These are phyloP conservation scores for Juglanconis juglandina DNA, from an alignment of 2,329 filamentous ascomycete species.

Conservation along the genomic window DNA sequence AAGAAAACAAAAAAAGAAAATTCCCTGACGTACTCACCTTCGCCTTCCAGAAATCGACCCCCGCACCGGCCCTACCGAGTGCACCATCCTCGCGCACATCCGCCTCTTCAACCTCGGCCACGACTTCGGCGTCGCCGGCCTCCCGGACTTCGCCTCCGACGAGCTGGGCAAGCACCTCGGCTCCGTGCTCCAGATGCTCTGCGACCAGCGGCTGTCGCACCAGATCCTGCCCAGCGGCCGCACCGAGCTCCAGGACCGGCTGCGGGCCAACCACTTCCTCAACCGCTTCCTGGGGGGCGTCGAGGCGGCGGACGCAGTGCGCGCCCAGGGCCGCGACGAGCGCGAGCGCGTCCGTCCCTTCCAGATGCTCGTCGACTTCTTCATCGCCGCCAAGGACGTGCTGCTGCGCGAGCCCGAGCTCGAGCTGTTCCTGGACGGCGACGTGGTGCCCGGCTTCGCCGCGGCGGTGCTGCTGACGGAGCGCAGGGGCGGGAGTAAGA, in stretches of 20 bases:
- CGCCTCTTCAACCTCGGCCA: neutral
- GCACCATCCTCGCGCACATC: neutral
- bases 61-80: neutral
- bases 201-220: neutral
- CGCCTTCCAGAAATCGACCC: neutral
- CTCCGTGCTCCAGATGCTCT: neutral
- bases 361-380: constrained; percentile 11
- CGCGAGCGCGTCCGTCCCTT: neutral
- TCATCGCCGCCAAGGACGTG: neutral
- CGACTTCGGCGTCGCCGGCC: neutral
- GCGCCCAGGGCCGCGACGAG: neutral
- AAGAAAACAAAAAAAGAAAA: too few relatives aligned
- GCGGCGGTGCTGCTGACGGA: neutral
- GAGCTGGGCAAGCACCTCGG: neutral
- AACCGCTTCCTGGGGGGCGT: neutral
- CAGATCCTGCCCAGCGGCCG: neutral
- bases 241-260: neutral
- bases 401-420: neutral
- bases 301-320: neutral
- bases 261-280: neutral
- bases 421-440: neutral
- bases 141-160: neutral
- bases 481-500: neutral
- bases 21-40: neutral
- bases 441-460: neutral